A percentile compares a stretch with the other conserved stretches of the same genome.
Conservation (phyloP, 768 basidiomycete species). For the Aureoboletus auriporus region DNA sequence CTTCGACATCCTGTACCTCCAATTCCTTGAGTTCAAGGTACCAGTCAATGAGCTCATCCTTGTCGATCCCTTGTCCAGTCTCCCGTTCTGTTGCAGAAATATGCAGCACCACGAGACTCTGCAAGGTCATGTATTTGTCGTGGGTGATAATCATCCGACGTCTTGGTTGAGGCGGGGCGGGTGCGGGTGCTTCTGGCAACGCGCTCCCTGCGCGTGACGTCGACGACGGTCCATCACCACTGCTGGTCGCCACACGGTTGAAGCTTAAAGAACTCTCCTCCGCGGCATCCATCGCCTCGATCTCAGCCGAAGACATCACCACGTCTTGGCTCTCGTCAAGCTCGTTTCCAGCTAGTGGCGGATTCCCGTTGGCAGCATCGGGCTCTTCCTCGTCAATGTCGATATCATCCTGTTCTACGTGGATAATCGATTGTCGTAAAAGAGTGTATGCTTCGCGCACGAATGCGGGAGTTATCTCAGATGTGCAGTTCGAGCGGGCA, state of each 20-base stretch:
- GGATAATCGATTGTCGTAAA: slow-evolving; percentile 95
- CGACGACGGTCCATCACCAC: slow-evolving; percentile 30
- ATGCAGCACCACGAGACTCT: slow-evolving; percentile 83
- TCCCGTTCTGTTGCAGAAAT: slow-evolving; percentile 73
- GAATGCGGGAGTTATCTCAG: slow-evolving; percentile 94
- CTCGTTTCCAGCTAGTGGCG: slow-evolving; percentile 32
- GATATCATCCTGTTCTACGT: slow-evolving; percentile 98
- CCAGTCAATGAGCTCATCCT: slow-evolving; percentile 94
- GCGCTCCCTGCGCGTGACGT: slow-evolving; percentile 28
- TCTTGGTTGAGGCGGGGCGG: slow-evolving; percentile 48
- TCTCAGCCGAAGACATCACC: slow-evolving; percentile 60
- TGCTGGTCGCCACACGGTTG: slow-evolving; percentile 35
- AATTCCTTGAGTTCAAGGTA: slow-evolving; percentile 88
- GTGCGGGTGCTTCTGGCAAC: slow-evolving; percentile 28
- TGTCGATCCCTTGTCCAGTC: slow-evolving; percentile 73
- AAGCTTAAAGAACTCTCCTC: slow-evolving; percentile 44
- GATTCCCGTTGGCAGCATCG: slow-evolving; percentile 36
- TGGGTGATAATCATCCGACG: slow-evolving; percentile 90
- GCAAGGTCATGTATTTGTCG: slow-evolving; percentile 89
- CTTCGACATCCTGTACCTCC: slow-evolving; percentile 78
- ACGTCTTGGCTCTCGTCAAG: slow-evolving; percentile 55
- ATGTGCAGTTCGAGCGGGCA: slow-evolving; percentile 92
- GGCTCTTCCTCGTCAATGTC: slow-evolving; percentile 93
- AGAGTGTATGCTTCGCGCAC: slow-evolving; percentile 95
- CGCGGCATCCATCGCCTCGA: slow-evolving; percentile 49